phyloP scores from a whole-genome alignment of 2,329 filamentous ascomycete species.

The Xenosphaeropsis pyriputrescens region DNA sequence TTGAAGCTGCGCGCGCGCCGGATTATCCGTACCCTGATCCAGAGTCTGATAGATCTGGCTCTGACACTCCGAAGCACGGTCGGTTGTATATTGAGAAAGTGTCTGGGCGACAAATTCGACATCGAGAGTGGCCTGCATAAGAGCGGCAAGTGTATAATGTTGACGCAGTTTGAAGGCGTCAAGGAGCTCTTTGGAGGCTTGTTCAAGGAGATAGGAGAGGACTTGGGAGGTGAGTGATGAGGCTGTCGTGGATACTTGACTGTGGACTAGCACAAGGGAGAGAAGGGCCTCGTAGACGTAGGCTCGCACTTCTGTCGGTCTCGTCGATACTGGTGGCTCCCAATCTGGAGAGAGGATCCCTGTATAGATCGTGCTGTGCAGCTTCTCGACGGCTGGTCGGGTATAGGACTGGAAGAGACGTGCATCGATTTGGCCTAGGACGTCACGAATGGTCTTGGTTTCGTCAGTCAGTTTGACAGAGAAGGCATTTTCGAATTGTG shows the following conservation, averaged over 20 bases:
- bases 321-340: constrained; percentile 40
- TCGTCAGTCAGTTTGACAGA: constrained; percentile 91
- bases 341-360: constrained; percentile 62
- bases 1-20: constrained; percentile 66
- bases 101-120: constrained; percentile 96
- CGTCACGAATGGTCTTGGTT: constrained; percentile 79
- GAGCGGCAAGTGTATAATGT: constrained; percentile 59
- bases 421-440: constrained; percentile 78
- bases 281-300: constrained; percentile 87
- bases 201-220: constrained; percentile 74
- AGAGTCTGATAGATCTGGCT: constrained; percentile 85
- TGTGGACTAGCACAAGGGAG: constrained; percentile 78
- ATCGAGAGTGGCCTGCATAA: constrained; percentile 96
- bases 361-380: constrained; percentile 55
- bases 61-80: constrained; percentile 67
- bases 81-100: constrained; percentile 75
- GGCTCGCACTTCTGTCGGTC: constrained; percentile 62
- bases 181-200: constrained; percentile 67
- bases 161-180: constrained; percentile 55
- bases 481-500: constrained; percentile 87
- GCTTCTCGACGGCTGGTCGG: constrained; percentile 52
- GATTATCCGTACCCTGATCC: constrained; percentile 78
- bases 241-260: constrained; percentile 71
- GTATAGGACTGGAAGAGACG: constrained; percentile 90
- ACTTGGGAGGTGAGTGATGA: constrained; percentile 65